Evolutionary conservation across 257 asterid genomes (phyloP).

Genomic region (Galeopsis tetrahit): DNA sequence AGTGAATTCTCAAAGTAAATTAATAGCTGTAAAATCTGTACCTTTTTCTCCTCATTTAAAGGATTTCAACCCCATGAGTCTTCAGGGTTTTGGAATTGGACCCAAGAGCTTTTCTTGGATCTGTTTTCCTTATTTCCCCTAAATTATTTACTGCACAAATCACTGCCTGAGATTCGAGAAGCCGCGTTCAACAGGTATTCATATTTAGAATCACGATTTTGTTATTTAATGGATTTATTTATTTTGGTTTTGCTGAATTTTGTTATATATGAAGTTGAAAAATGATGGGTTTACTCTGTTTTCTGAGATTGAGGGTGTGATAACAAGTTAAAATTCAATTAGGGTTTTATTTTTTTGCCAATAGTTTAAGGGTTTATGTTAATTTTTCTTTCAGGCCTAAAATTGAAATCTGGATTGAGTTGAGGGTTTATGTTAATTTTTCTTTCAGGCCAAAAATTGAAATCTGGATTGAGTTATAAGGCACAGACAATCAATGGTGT

Average conservation of each 20-base stretch:
- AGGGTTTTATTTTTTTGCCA: constrained; percentile 30
- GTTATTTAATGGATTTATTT: constrained; percentile 13
- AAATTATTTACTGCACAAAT: constrained; percentile 12
- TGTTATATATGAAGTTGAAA: constrained; percentile 11
- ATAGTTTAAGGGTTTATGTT: constrained; percentile 29
- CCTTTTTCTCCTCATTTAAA: neutral
- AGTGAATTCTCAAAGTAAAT: constrained; percentile 14
- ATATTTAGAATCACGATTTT: constrained; percentile 29
- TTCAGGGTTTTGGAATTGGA: constrained; percentile 28
- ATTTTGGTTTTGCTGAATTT: constrained; percentile 18
- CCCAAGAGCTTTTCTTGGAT: constrained; percentile 33
- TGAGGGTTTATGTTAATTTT: constrained; percentile 15
- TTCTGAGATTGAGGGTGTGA: neutral
- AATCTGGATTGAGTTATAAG: constrained; percentile 34
- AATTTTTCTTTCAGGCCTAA: constrained; percentile 33
- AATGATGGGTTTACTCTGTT: constrained; percentile 32
- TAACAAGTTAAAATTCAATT: constrained; percentile 21
- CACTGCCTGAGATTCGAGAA: constrained; percentile 25
- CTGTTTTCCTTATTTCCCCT: constrained; percentile 24
- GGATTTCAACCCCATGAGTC: constrained; percentile 1
- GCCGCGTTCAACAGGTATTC: constrained; percentile 36
- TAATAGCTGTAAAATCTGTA: constrained; percentile 37
- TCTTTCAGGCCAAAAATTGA: constrained; percentile 35
- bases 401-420: constrained; percentile 38
- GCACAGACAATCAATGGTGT: constrained; percentile 52